Evolutionary conservation across 1,284 basidiomycete species (phyloP).

Genomic region (Anthracocystis walkeri): DNA sequence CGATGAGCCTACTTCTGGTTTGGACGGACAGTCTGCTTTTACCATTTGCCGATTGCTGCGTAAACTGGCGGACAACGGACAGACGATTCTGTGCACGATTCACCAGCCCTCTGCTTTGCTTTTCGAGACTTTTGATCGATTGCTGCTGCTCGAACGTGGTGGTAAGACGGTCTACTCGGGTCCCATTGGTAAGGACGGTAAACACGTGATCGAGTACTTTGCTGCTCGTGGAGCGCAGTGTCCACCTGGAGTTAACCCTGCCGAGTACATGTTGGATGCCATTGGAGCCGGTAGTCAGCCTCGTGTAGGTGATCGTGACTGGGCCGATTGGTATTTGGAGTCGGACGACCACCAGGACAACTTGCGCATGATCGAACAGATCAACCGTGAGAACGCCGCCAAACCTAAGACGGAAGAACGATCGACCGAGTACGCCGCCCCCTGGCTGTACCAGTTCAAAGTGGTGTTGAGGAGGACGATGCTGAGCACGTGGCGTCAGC

Average conservation of each 20-base stretch:
- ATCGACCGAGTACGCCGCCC: slow-evolving; percentile 74
- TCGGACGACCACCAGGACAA: slow-evolving; percentile 67
- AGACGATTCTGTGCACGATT: slow-evolving; percentile 74
- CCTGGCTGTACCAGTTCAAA: slow-evolving; percentile 82
- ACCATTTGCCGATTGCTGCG: slow-evolving; percentile 83
- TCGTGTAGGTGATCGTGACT: slow-evolving; percentile 66
- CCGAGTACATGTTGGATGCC: slow-evolving; percentile 72
- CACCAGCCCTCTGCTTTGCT: slow-evolving; percentile 79
- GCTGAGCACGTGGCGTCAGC: slow-evolving; percentile 70
- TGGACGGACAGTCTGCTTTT: slow-evolving; percentile 90
- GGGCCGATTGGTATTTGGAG: slow-evolving; percentile 70
- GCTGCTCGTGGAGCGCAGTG: slow-evolving; percentile 73
- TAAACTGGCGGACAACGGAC: slow-evolving; percentile 84
- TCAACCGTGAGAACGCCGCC: slow-evolving; percentile 72
- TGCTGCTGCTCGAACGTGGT: slow-evolving; percentile 70
- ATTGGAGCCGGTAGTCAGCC: slow-evolving; percentile 69
- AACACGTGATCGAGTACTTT: slow-evolving; percentile 74
- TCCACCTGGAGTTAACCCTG: slow-evolving; percentile 74
- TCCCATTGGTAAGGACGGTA: slow-evolving; percentile 73
- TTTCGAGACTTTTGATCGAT: slow-evolving; percentile 77
- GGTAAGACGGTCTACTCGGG: slow-evolving; percentile 74
- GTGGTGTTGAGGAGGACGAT: slow-evolving; percentile 81
- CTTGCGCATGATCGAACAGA: slow-evolving; percentile 70
- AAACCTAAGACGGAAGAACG: slow-evolving; percentile 67
- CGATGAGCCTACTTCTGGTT: slow-evolving; percentile 76